Conservation (phyloP, 2,329 filamentous ascomycete species). For the Cryphonectria naterciae region DNA sequence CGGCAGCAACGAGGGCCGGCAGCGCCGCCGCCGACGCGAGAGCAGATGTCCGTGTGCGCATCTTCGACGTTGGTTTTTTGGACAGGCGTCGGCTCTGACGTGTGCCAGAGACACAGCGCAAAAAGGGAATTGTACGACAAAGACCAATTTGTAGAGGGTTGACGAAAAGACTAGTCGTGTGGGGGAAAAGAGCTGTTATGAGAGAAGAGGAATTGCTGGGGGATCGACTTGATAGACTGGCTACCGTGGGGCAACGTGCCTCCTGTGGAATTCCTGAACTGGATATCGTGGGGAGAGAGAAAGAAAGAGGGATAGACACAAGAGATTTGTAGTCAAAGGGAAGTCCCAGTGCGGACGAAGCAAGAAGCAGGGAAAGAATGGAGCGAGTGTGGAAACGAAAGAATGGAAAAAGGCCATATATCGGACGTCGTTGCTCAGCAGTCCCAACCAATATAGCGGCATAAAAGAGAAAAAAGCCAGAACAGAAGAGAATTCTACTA, state of each 20-base stretch:
- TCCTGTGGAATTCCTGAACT: neutral
- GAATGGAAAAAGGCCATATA: slow-evolving; percentile 13
- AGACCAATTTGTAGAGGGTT: neutral
- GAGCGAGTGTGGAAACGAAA: slow-evolving; percentile 27
- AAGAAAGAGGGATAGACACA: slow-evolving; percentile 7
- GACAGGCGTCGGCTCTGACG: neutral
- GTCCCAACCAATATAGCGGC: slow-evolving; percentile 18
- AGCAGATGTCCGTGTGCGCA: slow-evolving; percentile 32
- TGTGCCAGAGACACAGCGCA: neutral
- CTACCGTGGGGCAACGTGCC: slow-evolving; percentile 15
- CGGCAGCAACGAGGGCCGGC: slow-evolving; percentile 41
- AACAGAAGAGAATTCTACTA: neutral
- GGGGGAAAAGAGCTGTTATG: neutral
- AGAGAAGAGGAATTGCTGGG: neutral
- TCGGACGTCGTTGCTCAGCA: slow-evolving; percentile 21
- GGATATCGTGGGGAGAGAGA: slow-evolving; percentile 2
- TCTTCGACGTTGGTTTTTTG: slow-evolving; percentile 10
- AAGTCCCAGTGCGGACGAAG: slow-evolving; percentile 10
- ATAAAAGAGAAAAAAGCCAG: slow-evolving; percentile 13
- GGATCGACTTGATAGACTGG: slow-evolving; percentile 17
- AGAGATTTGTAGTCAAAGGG: slow-evolving; percentile 11
- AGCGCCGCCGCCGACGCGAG: slow-evolving; percentile 35
- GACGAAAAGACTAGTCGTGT: neutral
- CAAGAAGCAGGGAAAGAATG: slow-evolving; percentile 12
- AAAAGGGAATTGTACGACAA: neutral